Percentiles rank a stretch among this genome's conserved stretches.
These are phyloP conservation scores for Malus orientalis DNA, from an alignment of 306 rosid genomes.

Conservation along the genomic window DNA sequence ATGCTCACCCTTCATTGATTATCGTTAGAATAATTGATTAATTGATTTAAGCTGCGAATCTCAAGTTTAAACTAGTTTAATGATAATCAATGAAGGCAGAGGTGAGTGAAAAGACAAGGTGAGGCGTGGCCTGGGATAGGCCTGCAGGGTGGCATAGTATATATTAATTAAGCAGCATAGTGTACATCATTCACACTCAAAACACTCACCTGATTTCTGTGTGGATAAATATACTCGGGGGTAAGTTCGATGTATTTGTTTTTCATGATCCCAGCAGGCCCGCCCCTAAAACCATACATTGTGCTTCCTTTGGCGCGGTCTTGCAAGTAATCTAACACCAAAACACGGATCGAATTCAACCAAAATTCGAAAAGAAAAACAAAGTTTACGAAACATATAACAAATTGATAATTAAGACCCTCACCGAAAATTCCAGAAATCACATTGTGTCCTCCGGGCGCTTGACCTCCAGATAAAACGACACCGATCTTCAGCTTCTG, in stretches of 20 bases:
- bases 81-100: too few relatives aligned
- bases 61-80: too few relatives aligned
- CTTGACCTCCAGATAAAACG: slow-evolving; percentile 95
- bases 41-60: too few relatives aligned
- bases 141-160: too few relatives aligned
- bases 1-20: too few relatives aligned
- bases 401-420: background rate
- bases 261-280: slow-evolving; percentile 98
- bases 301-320: slow-evolving; percentile 69
- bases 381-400: background rate
- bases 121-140: too few relatives aligned
- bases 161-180: too few relatives aligned
- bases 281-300: slow-evolving; percentile 85
- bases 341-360: background rate
- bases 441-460: slow-evolving; percentile 98
- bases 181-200: background rate
- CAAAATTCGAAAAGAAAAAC: background rate
- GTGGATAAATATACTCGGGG: slow-evolving; percentile 75
- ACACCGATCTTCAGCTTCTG: slow-evolving; percentile 83
- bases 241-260: slow-evolving; percentile 68
- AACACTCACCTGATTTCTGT: slow-evolving; percentile 71
- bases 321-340: slow-evolving; percentile 73
- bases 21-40: too few relatives aligned
- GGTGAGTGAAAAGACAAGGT: too few relatives aligned
- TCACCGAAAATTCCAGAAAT: slow-evolving; percentile 85